Evolutionary conservation across 2,329 filamentous ascomycete species (phyloP), one percentile per base, ranked within the genome.

Genomic region (Harringtonia aguacate): DNA sequence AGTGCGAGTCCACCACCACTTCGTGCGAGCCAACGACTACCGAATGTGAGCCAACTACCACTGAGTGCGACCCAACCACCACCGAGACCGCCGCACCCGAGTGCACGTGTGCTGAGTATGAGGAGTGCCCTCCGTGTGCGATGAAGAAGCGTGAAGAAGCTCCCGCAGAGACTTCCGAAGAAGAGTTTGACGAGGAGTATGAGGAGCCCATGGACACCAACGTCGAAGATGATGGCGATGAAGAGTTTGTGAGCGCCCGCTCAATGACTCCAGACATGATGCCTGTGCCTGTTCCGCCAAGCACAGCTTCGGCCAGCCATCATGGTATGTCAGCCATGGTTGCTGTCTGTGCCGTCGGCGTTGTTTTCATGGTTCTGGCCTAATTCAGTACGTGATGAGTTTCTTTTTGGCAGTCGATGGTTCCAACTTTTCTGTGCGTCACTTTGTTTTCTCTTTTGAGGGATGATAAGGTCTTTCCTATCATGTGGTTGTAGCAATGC

Each of bases 61-160:
- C 24, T 10, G 24, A 27, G 24, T 35, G 33, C 33, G 18, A 35
- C 9, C 33, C 33, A 8, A 20, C 24, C 24, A 27, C 24, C 7
- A 6, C 24, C 6, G 24, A 27, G 24, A 6, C 35, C 35, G 9
- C 17, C 4, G 8, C 21, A 15, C 4, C 18, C 35, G 15, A 6
- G 7, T 10, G 7, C 6, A 37, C 9, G 20, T 58, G 60, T 9
- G 58, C 57, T 35, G 57, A 59, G 5, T 54, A 58, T 3, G 56
- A 58, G 13, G 53, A 57, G 8, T 58, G 46, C 21, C 41, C 46
- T 9, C 29, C 38, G 15, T 48, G 48, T 22, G 40, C 39, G 4
- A 27, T 27, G 24, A 10, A 6, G 10, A 27, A 27, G 24, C 24
- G 24, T 27, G 24, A 10, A 46, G 4, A 36, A 45, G 35, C 49